Base-by-base conservation (phyloP, 495 filamentous ascomycete genomes). In the Penicillium samsonianum region DNA sequence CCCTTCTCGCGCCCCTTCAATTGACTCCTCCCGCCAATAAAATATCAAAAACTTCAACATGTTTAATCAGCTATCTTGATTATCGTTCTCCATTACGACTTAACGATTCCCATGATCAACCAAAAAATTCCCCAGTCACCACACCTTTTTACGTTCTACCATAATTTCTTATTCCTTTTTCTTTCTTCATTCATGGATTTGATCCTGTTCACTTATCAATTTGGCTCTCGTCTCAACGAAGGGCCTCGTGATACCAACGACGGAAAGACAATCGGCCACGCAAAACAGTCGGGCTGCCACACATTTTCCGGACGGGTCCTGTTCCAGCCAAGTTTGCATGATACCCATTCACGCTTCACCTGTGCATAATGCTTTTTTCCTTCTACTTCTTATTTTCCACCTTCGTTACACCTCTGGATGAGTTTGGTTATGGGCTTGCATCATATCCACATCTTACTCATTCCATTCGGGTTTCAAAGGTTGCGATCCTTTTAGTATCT, bases 11-110 rank as follows among this genome's bases (percentile, higher is more conserved):
- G 57, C 64, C 2, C 57, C 64, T 1, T 69, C 67, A 8, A 45
- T 60, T 33, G 61, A 65, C 42, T 65, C 59, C 12, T 60, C 65
- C 30, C 59, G 64, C 45, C 61, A 67, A 56, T 68, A 49, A 57
- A 22, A 46, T 19, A 10, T 23, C 14, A 45, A 26, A 17, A 9
- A 40, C 25, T n/a, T 25, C 37, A 30, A 47, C 22, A 40, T 33
- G 17, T 14, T 9, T 53, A 35, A 38, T 44, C 40, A 40, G 28
- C 30, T 47, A 12, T 31, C 38, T 31, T 45, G 50, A 44, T 37
- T 48, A 44, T 41, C 30, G n/a, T 55, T 59, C 41, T 45, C 33
- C 37, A 46, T 43, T 33, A 69, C 35, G 67, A 69, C 60, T 51
- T 65, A 44, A 69, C 51, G 67, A 69, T 56, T 46, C 54, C 54